Base-by-base conservation (phyloP, 495 filamentous ascomycete genomes). In the Trichoderma orchidacearum region DNA sequence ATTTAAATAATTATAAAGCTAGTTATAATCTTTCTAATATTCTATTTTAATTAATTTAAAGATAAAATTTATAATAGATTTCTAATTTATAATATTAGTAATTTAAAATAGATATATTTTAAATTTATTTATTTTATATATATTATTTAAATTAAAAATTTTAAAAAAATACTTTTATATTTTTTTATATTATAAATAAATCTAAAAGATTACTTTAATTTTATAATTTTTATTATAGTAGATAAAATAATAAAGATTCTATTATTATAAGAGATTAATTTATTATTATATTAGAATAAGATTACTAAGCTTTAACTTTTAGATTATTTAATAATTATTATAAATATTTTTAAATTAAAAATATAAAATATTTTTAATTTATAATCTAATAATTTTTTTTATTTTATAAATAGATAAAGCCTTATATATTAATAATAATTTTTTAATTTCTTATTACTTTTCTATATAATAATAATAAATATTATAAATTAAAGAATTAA, bases 11-110 rank as follows among this genome's bases (percentile, higher is more conserved):
- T 53, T 1, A 9, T 21, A 27, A 17, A 53, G 21, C 13, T 21
- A 56, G 4, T 48, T n/a, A 25, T 35, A 56, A 15, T 36, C 38
- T n/a, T 52, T 23, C n/a, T 5, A 12, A 12, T 21, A 1, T 31
- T 56, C 21, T 35, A 35, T 56, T 11, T 56, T 35, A 3, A 56
- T 56, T 2, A 56, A 28, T 1, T 25, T 27, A 50, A 56, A 56
- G 17, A 36, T 36, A 31, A 35, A 30, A 31, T 56, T 6, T n/a
- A n/a, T n/a, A n/a, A n/a, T n/a, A n/a, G n/a, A n/a, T n/a, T n/a
- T n/a, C n/a, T n/a, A n/a, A n/a, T n/a, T n/a, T n/a, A n/a, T n/a
- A n/a, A n/a, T n/a, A n/a, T n/a, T n/a, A n/a, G n/a, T n/a, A n/a
- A n/a, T n/a, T n/a, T n/a, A n/a, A n/a, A n/a, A n/a, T n/a, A n/a